Percentiles rank a stretch among this genome's conserved stretches.
Evolutionary conservation across 2,329 filamentous ascomycete species (phyloP).

Genomic region (Simplicillium sp.): DNA sequence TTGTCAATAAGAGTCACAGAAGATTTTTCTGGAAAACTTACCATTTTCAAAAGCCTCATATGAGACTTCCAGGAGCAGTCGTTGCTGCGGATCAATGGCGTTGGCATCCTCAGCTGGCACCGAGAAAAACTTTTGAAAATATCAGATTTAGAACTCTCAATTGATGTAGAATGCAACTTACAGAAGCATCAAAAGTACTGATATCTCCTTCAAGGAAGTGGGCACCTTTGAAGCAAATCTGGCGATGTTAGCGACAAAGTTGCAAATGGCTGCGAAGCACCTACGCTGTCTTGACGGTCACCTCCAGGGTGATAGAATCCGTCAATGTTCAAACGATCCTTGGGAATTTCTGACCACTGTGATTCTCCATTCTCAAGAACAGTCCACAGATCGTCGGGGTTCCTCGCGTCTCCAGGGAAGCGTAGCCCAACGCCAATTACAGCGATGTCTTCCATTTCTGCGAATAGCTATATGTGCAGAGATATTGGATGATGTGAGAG

Average conservation of each 20-base stretch:
- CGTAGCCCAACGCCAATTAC: constrained; percentile 41
- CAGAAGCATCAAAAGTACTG: constrained; percentile 37
- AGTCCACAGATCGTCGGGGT: constrained; percentile 37
- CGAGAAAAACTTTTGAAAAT: constrained; percentile 34
- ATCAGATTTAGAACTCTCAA: no score
- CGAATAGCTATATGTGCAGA: no score
- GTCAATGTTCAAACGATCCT: constrained; percentile 38
- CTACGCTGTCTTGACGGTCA: constrained; percentile 37
- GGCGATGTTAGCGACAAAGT: constrained; percentile 1
- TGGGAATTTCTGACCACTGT: constrained; percentile 39
- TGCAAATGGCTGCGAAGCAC: constrained; percentile 6
- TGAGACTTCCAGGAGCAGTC: constrained; percentile 39
- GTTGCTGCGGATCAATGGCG: constrained; percentile 43
- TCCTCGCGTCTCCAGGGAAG: constrained; percentile 39
- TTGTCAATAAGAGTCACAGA: not conserved
- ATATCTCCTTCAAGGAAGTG: constrained; percentile 41
- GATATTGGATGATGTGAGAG: no score
- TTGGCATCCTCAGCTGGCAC: constrained; percentile 39
- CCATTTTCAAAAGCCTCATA: constrained; percentile 43
- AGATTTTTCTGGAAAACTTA: constrained; percentile 10
- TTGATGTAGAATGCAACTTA: no score
- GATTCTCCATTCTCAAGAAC: constrained; percentile 32
- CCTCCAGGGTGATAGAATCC: constrained; percentile 45
- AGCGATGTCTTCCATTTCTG: constrained; percentile 33
- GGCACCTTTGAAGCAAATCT: constrained; percentile 38